These are phyloP conservation scores for Leccinum pellstonianum DNA, from an alignment of 768 basidiomycete species.

Conservation along the genomic window DNA sequence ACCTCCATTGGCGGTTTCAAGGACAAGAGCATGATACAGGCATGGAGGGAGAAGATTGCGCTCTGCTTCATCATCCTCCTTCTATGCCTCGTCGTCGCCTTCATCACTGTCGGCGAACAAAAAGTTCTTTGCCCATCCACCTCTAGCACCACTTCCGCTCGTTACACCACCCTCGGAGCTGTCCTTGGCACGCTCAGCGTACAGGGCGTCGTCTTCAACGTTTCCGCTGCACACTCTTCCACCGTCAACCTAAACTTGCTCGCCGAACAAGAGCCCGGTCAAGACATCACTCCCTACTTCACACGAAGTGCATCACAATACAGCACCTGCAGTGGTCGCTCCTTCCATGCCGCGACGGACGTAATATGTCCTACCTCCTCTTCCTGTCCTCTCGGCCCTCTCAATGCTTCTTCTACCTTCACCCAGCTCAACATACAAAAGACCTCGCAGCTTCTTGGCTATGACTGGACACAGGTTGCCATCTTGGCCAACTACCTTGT, in stretches of 20 bases:
- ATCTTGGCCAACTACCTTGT: slow-evolving; percentile 75
- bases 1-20: slow-evolving; percentile 74
- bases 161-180: slow-evolving; percentile 56
- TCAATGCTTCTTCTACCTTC: slow-evolving; percentile 58
- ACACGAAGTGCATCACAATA: slow-evolving; percentile 66
- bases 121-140: slow-evolving; percentile 82
- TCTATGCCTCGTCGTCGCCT: slow-evolving; percentile 79
- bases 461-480: slow-evolving; percentile 88
- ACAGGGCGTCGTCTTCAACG: slow-evolving; percentile 75
- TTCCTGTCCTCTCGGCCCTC: slow-evolving; percentile 65
- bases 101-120: slow-evolving; percentile 92
- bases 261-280: slow-evolving; percentile 58
- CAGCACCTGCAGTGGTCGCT: slow-evolving; percentile 58
- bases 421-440: slow-evolving; percentile 59
- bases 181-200: slow-evolving; percentile 67
- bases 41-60: slow-evolving; percentile 97
- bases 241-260: slow-evolving; percentile 61
- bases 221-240: slow-evolving; percentile 47
- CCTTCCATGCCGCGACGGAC: slow-evolving; percentile 70
- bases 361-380: slow-evolving; percentile 61
- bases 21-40: slow-evolving; percentile 76
- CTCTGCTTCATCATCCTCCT: slow-evolving; percentile 84
- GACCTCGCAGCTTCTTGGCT: slow-evolving; percentile 74
- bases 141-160: slow-evolving; percentile 39
- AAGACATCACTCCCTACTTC: slow-evolving; percentile 90